Conservation (phyloP, 2,329 filamentous ascomycete species). For the Xylariaceae sp. region DNA sequence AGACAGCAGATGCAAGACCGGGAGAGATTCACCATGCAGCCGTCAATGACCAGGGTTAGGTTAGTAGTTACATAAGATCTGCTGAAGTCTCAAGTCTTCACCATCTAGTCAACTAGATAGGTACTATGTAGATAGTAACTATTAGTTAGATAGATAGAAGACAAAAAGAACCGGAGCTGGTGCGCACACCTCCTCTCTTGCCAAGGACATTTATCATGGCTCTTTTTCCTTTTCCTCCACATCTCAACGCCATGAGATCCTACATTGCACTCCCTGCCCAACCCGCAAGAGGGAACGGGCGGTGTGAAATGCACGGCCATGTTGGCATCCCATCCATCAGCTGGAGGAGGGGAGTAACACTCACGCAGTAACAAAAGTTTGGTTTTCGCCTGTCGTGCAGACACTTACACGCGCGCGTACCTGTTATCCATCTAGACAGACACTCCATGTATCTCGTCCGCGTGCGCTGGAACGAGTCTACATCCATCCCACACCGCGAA, state of each 20-base stretch:
- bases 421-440: no score
- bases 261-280: conserved; percentile 1
- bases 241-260: conserved; percentile 3
- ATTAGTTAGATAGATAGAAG: not conserved
- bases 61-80: not conserved
- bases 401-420: conserved; percentile 7
- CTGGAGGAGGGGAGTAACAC: no score
- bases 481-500: not conserved
- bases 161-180: not conserved
- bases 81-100: no score
- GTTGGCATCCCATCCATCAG: conserved; percentile 7
- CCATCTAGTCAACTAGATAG: no score
- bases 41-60: conserved; percentile 1
- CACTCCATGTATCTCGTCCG: no score
- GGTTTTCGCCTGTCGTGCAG: conserved; percentile 1
- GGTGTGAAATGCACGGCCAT: conserved; percentile 16
- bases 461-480: not conserved
- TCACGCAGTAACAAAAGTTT: not conserved
- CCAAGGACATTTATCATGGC: no score
- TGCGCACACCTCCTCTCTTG: no score
- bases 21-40: conserved; percentile 11
- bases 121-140: no score
- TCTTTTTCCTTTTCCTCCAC: not conserved
- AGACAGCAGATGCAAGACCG: conserved; percentile 18
- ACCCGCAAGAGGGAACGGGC: conserved; percentile 14